Evolutionary conservation across 192 early-diverging fungal genomes (phyloP), one percentile per base, ranked within the genome.

Genomic region (Radiomyces spectabilis): DNA sequence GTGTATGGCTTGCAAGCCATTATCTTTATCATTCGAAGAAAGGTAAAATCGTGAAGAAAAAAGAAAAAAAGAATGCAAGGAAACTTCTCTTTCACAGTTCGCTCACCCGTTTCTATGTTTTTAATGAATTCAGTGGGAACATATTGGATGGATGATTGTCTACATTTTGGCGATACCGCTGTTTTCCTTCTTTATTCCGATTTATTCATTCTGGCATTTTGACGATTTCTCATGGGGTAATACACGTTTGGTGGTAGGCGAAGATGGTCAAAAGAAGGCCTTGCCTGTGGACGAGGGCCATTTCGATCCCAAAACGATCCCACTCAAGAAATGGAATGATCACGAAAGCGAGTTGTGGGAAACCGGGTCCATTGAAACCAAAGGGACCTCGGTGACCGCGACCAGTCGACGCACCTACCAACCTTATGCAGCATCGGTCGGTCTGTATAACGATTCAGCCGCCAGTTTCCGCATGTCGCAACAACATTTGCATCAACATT

Each of bases 221-320:
- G 95, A 98, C 69, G 92, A 98, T 62, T 98, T 98, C 61, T 93
- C 90, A 22, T 98, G 95, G 95, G 95, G 93, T 52, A 94, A 93
- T 62, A 98, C 95, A 15, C 88, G 95, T 63, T 42, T 88, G 22
- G 89, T 95, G 15, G 73, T 91, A 15, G 93, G 92, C 46, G 87
- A 90, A 56, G 85, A 86, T 44, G 88, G 90, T 31, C 79, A 74
- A 66, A 83, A 76, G 59, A 63, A 75, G 61, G 81, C 78, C 41
- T 61, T 62, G 43, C 76, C 71, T 56, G 80, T 74, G 34, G 80
- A 80, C 43, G 82, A 85, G 46, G 86, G 78, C 33, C 76, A 79
- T 51, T 88, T 88, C 60, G 84, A 88, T 69, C 82, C 78, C 47
- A 74, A 77, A 31, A 68, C 76, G 3, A 85, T 89, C 48, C 87